Evolutionary conservation across 805 yeast genomes (phyloP).

Genomic region (Yarrowia deformans): DNA sequence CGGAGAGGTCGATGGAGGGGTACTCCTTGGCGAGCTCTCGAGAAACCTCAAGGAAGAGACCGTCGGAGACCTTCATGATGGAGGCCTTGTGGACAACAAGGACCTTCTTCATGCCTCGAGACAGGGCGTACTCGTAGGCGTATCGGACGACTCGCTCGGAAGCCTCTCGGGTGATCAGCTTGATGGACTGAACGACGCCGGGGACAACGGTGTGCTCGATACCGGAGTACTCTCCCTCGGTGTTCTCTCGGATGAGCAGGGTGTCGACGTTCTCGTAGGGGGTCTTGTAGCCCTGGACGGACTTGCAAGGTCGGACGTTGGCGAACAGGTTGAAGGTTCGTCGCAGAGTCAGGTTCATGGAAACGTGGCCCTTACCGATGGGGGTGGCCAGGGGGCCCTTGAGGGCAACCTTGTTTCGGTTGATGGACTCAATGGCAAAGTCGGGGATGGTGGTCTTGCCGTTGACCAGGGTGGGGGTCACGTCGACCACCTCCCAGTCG

Average conservation of each 20-base stretch:
- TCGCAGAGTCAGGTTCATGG: constrained; percentile 96
- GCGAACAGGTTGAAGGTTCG: constrained; percentile 96
- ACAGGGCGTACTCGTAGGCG: constrained; percentile 95
- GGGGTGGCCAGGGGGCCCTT: constrained; percentile 99
- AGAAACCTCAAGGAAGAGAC: constrained; percentile 92
- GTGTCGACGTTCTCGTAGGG: constrained; percentile 90
- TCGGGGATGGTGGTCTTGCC: constrained; percentile 94
- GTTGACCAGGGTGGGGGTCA: constrained; percentile 87
- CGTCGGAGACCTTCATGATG: constrained; percentile 97
- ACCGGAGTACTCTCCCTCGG: constrained; percentile 99
- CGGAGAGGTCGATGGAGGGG: constrained; percentile 84
- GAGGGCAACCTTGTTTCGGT: constrained; percentile 90
- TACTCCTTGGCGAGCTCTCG: constrained; percentile 87
- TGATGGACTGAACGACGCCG: constrained; percentile 98
- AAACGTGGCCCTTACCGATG: constrained; percentile 97
- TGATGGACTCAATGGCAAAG: constrained; percentile 89
- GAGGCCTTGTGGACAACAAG: constrained; percentile 98
- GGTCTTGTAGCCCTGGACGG: constrained; percentile 91
- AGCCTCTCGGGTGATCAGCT: constrained; percentile 94
- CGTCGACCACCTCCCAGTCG: constrained; percentile 97
- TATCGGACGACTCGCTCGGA: constrained; percentile 96
- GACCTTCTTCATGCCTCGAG: constrained; percentile 85
- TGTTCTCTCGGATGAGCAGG: constrained; percentile 96
- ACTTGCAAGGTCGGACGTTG: constrained; percentile 95
- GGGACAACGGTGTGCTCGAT: constrained; percentile 98